phyloP scores from a whole-genome alignment of 768 basidiomycete genomes.

The Naganishia onofrii region DNA sequence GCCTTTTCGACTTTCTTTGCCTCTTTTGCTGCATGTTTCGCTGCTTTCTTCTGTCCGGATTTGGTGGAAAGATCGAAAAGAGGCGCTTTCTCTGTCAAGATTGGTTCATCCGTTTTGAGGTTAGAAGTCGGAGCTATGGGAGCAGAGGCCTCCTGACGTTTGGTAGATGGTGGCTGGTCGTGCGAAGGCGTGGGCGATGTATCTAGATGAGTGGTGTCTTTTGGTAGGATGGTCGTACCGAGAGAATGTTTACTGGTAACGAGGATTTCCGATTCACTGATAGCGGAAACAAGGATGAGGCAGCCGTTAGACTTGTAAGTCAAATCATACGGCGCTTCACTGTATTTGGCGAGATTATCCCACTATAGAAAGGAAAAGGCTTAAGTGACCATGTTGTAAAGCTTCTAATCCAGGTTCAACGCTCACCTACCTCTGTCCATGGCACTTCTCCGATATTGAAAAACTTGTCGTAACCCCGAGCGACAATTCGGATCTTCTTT shows the following conservation, averaged over 20 bases:
- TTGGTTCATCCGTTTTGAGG: not conserved
- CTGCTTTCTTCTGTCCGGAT: constrained; percentile 22
- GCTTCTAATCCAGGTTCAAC: not conserved
- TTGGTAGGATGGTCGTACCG: constrained; percentile 12
- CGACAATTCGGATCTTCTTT: constrained; percentile 61
- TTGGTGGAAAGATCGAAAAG: constrained; percentile 20
- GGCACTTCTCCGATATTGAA: constrained; percentile 96
- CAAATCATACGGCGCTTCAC: constrained; percentile 73
- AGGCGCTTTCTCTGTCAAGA: not conserved
- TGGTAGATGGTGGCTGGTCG: not conserved
- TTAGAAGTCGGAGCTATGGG: not conserved
- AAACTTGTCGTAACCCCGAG: constrained; percentile 95
- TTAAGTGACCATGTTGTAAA: not conserved
- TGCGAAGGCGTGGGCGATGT: not conserved
- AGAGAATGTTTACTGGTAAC: constrained; percentile 91
- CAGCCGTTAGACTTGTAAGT: constrained; percentile 95
- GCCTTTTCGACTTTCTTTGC: constrained; percentile 18
- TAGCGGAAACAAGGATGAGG: constrained; percentile 88
- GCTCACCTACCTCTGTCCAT: constrained; percentile 78
- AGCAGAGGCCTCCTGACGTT: too few species aligned
- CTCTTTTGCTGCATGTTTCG: constrained; percentile 8
- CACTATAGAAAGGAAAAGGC: constrained; percentile 60
- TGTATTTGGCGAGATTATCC: constrained; percentile 67
- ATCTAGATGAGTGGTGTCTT: not conserved
- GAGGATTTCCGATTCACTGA: constrained; percentile 70